Percentiles rank a stretch among this genome's conserved stretches.
These are phyloP conservation scores for Cerioporus squamosus DNA, from an alignment of 1,284 basidiomycete genomes.

Conservation along the genomic window DNA sequence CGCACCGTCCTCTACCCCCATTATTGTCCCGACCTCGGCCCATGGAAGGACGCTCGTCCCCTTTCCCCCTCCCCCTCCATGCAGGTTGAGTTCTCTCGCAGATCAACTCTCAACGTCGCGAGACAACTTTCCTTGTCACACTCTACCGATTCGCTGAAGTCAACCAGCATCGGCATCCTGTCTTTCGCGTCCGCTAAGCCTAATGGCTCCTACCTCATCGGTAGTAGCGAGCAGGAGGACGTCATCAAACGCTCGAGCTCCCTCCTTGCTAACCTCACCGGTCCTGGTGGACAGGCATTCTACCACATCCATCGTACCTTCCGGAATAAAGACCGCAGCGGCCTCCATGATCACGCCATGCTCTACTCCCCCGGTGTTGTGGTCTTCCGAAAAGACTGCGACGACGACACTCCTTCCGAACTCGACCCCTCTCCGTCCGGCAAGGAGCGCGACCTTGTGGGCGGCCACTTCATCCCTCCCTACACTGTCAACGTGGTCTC, in stretches of 20 bases:
- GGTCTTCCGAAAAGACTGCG: conserved; percentile 49
- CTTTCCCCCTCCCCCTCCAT: conserved; percentile 21
- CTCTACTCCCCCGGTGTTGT: conserved; percentile 53
- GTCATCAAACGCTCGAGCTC: conserved; percentile 48
- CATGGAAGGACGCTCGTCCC: conserved; percentile 33
- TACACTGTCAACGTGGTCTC: conserved; percentile 51
- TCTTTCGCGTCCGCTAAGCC: conserved; percentile 51
- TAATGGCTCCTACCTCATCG: conserved; percentile 49
- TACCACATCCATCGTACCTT: conserved; percentile 46
- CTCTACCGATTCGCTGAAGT: conserved; percentile 23
- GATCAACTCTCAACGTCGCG: conserved; percentile 40
- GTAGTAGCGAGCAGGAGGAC: conserved; percentile 54
- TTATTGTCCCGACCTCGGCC: conserved; percentile 39
- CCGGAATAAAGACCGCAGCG: conserved; percentile 39
- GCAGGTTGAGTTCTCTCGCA: conserved; percentile 35
- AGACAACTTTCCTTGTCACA: conserved; percentile 28
- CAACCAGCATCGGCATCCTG: conserved; percentile 45
- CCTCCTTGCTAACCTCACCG: conserved; percentile 46
- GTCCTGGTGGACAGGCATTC: conserved; percentile 44
- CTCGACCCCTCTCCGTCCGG: conserved; percentile 7
- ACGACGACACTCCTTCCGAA: conserved; percentile 23
- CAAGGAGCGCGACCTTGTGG: conserved; percentile 26
- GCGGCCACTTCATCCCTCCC: conserved; percentile 43
- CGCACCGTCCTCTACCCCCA: conserved; percentile 48
- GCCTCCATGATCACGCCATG: conserved; percentile 51